Percentiles rank a stretch among this genome's conserved stretches.
phyloP scores from a whole-genome alignment of 2,329 filamentous ascomycete species.

The Arachnomyces sp. region DNA sequence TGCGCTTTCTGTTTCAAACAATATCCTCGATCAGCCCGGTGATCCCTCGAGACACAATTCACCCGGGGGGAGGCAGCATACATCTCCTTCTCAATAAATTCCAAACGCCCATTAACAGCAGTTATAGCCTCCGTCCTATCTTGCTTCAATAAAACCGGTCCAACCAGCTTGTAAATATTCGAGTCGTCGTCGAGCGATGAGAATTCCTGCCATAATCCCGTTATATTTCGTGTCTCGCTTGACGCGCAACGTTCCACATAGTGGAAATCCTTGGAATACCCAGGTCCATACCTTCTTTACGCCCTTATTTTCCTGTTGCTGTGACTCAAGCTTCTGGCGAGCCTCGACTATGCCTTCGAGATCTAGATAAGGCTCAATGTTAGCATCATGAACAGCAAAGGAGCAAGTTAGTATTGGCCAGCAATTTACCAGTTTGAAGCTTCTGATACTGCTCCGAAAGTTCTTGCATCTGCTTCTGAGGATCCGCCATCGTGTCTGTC shows the following conservation, averaged over 20 bases:
- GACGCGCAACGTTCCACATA: too few species aligned
- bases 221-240: conserved; percentile 1
- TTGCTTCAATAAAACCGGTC: conserved; percentile 88
- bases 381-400: neutral
- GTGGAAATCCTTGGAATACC: neutral
- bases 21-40: neutral
- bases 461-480: conserved; percentile 68
- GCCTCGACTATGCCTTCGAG: conserved; percentile 67
- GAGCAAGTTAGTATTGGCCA: conserved; percentile 1
- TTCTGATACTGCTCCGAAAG: conserved; percentile 83
- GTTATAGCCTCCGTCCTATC: conserved; percentile 82
- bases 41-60: neutral
- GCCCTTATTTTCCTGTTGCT: conserved; percentile 83
- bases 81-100: conserved; percentile 94
- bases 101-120: conserved; percentile 81
- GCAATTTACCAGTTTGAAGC: conserved; percentile 63
- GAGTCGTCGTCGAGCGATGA: conserved; percentile 67
- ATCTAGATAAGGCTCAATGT: conserved; percentile 52
- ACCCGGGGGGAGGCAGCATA: conserved; percentile 38
- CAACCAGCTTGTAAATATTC: conserved; percentile 91
- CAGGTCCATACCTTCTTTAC: conserved; percentile 61
- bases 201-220: conserved; percentile 58
- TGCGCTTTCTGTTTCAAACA: conserved; percentile 45
- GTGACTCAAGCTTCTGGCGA: conserved; percentile 82
- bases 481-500: conserved; percentile 52